Conservation (phyloP, 805 yeast genomes). For the Naumovozyma baii region DNA sequence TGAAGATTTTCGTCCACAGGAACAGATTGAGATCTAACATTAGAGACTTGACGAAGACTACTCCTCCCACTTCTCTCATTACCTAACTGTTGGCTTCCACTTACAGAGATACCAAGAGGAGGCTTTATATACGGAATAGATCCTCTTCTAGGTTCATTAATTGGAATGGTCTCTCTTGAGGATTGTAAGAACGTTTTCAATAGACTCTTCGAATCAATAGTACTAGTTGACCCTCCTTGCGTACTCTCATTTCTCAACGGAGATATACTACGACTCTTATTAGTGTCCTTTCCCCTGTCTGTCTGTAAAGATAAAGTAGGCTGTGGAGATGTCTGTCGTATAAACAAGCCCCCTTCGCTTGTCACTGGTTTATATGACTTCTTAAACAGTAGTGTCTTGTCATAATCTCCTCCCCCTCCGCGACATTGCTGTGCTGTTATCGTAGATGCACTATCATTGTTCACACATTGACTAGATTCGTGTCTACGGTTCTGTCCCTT, state of each 20-base stretch:
- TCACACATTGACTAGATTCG: neutral
- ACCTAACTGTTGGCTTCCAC: neutral
- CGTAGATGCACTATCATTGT: neutral
- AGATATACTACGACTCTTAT: neutral
- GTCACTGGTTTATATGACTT: neutral
- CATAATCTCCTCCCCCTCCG: neutral
- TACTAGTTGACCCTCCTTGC: too few species aligned
- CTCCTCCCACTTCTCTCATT: neutral
- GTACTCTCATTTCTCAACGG: neutral
- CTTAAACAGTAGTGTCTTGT: neutral
- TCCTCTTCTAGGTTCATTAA: neutral
- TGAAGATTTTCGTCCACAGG: neutral
- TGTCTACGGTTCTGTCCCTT: conserved; percentile 10
- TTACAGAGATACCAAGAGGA: neutral
- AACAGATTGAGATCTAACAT: neutral
- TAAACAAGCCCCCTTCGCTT: neutral
- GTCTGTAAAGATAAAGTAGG: neutral
- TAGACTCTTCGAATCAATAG: neutral
- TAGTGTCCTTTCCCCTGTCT: neutral
- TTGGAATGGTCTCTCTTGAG: neutral
- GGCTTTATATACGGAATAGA: neutral
- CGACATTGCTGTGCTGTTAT: neutral
- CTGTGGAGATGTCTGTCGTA: neutral
- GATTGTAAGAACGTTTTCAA: neutral
- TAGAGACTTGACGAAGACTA: neutral